Evolutionary conservation across 495 filamentous ascomycete species (phyloP).

Genomic region (Penicillium parvum): DNA sequence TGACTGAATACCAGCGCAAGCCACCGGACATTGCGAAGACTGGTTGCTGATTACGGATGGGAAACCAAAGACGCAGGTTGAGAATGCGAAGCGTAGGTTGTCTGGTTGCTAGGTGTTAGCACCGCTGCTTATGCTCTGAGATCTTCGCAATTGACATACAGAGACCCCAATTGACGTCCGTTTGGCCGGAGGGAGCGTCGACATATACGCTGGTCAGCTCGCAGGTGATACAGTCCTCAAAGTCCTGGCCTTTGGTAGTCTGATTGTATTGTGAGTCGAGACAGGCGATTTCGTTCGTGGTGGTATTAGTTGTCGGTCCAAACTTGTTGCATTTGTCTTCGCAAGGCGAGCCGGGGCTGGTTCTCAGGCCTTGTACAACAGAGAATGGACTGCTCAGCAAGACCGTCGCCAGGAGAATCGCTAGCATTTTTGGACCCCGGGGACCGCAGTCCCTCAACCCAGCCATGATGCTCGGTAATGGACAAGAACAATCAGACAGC

Average conservation of each 20-base stretch:
- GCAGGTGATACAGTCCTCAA: slow-evolving; percentile 56
- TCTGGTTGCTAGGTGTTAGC: slow-evolving; percentile 25
- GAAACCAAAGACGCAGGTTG: slow-evolving; percentile 42
- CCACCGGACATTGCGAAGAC: slow-evolving; percentile 40
- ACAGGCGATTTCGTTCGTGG: slow-evolving; percentile 50
- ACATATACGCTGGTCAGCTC: slow-evolving; percentile 51
- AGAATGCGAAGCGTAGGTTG: slow-evolving; percentile 48
- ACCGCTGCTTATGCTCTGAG: neutral
- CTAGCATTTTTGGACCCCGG: slow-evolving; percentile 6
- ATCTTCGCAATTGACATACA: slow-evolving; percentile 39
- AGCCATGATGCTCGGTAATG: slow-evolving; percentile 11
- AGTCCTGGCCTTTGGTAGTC: slow-evolving; percentile 46
- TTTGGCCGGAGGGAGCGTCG: slow-evolving; percentile 42
- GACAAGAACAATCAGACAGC: slow-evolving; percentile 2
- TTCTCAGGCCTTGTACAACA: slow-evolving; percentile 23
- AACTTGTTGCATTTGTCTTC: slow-evolving; percentile 41
- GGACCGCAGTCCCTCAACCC: slow-evolving; percentile 6
- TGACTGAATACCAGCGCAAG: slow-evolving; percentile 32
- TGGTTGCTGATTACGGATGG: slow-evolving; percentile 33
- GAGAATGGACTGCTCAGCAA: slow-evolving; percentile 20
- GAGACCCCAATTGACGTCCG: slow-evolving; percentile 57
- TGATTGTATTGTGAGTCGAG: slow-evolving; percentile 44
- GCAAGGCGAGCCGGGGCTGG: slow-evolving; percentile 51
- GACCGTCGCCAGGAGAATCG: slow-evolving; percentile 7
- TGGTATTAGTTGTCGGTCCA: slow-evolving; percentile 39